Conservation (phyloP, 164 flowering plant species). For the Amborella trichopoda region DNA sequence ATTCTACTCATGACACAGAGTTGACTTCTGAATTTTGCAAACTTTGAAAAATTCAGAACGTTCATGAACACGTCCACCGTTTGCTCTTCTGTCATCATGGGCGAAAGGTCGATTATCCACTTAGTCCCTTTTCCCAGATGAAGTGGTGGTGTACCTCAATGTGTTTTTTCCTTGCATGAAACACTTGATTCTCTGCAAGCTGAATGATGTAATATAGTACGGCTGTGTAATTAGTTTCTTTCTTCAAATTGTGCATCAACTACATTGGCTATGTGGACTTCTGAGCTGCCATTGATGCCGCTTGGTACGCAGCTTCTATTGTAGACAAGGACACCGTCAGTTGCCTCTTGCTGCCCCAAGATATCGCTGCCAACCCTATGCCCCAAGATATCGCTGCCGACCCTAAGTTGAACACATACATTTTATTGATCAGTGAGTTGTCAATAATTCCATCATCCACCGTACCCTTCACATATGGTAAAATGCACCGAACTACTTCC, state of each 20-base stretch:
- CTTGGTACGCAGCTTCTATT: background rate
- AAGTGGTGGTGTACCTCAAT: too few relatives aligned
- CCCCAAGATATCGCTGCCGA: background rate
- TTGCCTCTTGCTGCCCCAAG: slow-evolving; percentile 11
- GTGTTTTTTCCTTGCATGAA: too few relatives aligned
- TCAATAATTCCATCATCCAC: background rate
- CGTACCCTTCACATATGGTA: background rate
- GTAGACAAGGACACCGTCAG: slow-evolving; percentile 1
- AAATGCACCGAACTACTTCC: background rate
- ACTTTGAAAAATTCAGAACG: too few relatives aligned
- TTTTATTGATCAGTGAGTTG: slow-evolving; percentile 2
- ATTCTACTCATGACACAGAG: too few relatives aligned
- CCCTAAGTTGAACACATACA: slow-evolving; percentile 6
- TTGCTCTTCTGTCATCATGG: too few relatives aligned
- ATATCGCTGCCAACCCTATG: too few relatives aligned
- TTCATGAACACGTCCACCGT: too few relatives aligned
- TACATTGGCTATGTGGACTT: background rate
- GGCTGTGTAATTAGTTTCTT: background rate
- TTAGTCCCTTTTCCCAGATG: too few relatives aligned
- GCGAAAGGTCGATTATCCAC: too few relatives aligned
- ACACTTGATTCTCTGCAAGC: background rate
- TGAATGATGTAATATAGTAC: background rate
- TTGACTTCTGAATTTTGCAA: too few relatives aligned
- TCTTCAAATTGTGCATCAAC: background rate
- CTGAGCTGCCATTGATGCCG: background rate